Base-by-base conservation (phyloP, 2,329 filamentous ascomycete species). In the Penicillium verrucosum region DNA sequence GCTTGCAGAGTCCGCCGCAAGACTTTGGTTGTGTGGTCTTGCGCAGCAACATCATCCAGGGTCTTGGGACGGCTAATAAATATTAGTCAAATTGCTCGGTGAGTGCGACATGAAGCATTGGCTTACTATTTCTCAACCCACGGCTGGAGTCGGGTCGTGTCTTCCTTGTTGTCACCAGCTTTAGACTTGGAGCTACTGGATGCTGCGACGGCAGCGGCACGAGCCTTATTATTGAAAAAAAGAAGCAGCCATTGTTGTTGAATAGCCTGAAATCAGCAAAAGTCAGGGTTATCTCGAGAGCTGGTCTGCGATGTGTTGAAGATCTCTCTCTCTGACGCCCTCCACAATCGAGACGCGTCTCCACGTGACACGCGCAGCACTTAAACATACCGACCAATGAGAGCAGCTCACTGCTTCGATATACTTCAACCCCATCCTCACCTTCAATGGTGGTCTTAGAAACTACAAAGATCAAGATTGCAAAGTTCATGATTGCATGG, bases 41-140 rank as follows among this genome's bases (percentile, higher is more conserved):
- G 94, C 12, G 93, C 93, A 21, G 94, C 90, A 62, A 99, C 92
- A 83, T 99, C 95, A 72, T 87, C 88, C 48, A 99, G 86, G 11
- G 88, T 92, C 77, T 95, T 97, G 29, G 94, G 95, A 43, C 94
- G 92, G 73, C 93, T 97, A 44, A 21, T 16, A 8, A 12, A 32
- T 21, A 37, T 63, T 38, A 63, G 58, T 16, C n/a, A 27, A 11
- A 21, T 21, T 21, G 5, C 7, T 11, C 1, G 14, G 5, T 21
- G 5, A 30, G 16, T 27, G n/a, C 54, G n/a, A 47, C 37, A 48
- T 46, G 27, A 23, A 54, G 46, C 18, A 29, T 51, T 45, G 14
- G 45, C 72, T 55, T 80, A 96, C 93, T 97, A 97, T 89, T 97
- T 97, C 80, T 97, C 94, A 51, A 97, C 93, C 94, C 94, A 99